These are phyloP conservation scores for Calonectria pseudoreteaudii DNA, from an alignment of 2,329 filamentous ascomycete species.

Conservation along the genomic window DNA sequence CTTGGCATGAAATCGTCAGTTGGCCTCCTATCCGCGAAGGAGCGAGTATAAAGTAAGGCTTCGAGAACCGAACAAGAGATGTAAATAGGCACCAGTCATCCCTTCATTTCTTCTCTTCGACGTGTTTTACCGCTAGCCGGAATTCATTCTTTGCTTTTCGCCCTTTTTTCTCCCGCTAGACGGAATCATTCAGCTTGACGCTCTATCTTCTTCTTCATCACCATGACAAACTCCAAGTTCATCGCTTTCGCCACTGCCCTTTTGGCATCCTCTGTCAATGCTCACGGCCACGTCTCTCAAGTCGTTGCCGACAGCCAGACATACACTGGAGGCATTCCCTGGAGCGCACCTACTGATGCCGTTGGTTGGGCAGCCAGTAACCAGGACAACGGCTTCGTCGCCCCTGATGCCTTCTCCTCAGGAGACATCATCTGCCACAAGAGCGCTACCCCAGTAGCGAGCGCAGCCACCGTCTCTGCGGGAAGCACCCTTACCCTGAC, in stretches of 20 bases:
- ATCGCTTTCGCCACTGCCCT: slow-evolving; percentile 34
- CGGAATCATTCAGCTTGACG: slow-evolving; percentile 22
- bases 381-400: slow-evolving; percentile 59
- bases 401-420: slow-evolving; percentile 52
- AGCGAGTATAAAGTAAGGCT: neutral
- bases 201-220: slow-evolving; percentile 9
- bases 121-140: neutral
- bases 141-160: neutral
- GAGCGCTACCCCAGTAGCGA: slow-evolving; percentile 52
- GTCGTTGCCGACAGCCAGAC: slow-evolving; percentile 42
- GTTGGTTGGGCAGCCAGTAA: slow-evolving; percentile 51
- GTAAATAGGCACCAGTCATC: neutral
- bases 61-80: neutral
- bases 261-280: slow-evolving; percentile 42
- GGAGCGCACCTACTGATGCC: slow-evolving; percentile 44
- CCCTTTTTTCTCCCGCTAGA: neutral
- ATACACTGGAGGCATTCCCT: slow-evolving; percentile 47
- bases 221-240: slow-evolving; percentile 7
- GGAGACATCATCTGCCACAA: slow-evolving; percentile 63
- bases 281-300: slow-evolving; percentile 45
- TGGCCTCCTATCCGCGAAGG: neutral
- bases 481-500: slow-evolving; percentile 69
- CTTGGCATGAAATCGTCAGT: neutral
- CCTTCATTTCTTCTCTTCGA: neutral
- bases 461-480: slow-evolving; percentile 63